These are phyloP conservation scores for Ganoderma lucidum DNA, from an alignment of 1,284 basidiomycete genomes.

Conservation along the genomic window DNA sequence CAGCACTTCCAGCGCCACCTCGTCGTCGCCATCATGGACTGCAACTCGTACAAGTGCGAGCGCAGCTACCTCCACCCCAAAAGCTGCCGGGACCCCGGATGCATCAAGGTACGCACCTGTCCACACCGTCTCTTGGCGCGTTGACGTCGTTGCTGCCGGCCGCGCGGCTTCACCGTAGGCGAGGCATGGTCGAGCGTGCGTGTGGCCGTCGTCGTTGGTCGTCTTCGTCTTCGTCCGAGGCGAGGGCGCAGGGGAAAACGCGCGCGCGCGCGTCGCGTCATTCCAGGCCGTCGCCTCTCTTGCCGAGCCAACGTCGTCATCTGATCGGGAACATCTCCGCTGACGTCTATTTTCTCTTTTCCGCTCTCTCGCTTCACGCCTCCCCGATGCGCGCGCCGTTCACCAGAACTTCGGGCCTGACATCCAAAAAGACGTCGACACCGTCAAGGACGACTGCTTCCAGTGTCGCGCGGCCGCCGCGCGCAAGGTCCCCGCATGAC, in stretches of 20 bases:
- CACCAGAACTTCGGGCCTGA: slow-evolving; percentile 49
- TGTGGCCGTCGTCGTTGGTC: not conserved
- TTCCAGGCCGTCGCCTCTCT: not conserved
- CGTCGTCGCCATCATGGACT: slow-evolving; percentile 74
- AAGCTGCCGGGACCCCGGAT: slow-evolving; percentile 57
- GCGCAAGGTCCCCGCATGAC: slow-evolving; percentile 40
- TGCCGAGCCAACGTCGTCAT: not conserved
- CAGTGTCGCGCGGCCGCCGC: slow-evolving; percentile 48
- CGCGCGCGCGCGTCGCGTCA: not conserved
- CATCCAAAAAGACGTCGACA: slow-evolving; percentile 48
- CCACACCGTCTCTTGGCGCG: slow-evolving; percentile 3
- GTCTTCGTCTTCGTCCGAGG: not conserved
- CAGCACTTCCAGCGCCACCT: slow-evolving; percentile 80
- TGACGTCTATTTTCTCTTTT: not conserved
- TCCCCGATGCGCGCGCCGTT: not conserved
- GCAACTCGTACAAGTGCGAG: slow-evolving; percentile 66
- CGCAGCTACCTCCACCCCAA: slow-evolving; percentile 67
- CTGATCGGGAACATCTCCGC: slow-evolving; percentile 8
- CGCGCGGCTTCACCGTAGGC: not conserved
- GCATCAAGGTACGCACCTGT: slow-evolving; percentile 53
- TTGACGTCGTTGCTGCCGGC: slow-evolving; percentile 7
- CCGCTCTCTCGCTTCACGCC: not conserved
- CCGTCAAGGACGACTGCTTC: slow-evolving; percentile 49
- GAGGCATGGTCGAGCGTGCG: not conserved
- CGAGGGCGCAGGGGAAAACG: not conserved